phyloP scores from a whole-genome alignment of 1,284 basidiomycete genomes.

The Marasmius tenuissimus region DNA sequence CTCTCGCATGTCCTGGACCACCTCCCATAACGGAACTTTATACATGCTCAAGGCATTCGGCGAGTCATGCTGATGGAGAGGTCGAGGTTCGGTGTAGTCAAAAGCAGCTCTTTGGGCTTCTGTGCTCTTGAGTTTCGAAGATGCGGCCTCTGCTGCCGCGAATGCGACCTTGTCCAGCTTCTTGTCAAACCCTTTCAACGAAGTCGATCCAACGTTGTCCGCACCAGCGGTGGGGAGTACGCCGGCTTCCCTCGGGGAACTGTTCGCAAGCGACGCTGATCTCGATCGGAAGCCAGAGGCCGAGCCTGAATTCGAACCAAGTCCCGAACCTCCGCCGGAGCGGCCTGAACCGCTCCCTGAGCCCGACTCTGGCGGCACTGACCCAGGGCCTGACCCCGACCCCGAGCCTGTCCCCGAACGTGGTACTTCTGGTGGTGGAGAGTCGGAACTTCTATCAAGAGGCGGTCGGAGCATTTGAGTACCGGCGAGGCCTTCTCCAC shows the following conservation, averaged over 20 bases:
- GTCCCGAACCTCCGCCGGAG: background rate
- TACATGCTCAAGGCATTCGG: slow-evolving; percentile 62
- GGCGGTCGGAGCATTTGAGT: background rate
- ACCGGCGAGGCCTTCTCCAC: background rate
- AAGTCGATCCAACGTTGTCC: background rate
- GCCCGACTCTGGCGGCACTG: background rate
- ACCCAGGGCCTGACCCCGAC: background rate
- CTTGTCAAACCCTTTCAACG: background rate
- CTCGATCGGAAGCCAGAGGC: slow-evolving; percentile 6
- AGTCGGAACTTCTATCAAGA: background rate
- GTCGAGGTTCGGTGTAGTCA: slow-evolving; percentile 61
- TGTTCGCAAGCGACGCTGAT: background rate
- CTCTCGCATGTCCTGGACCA: slow-evolving; percentile 87
- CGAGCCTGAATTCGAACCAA: slow-evolving; percentile 1
- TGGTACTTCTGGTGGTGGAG: background rate
- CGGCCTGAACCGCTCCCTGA: background rate
- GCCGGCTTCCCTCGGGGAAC: background rate
- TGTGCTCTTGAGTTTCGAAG: background rate
- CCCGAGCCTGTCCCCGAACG: background rate
- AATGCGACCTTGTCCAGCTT: slow-evolving; percentile 2
- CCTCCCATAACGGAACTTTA: slow-evolving; percentile 71
- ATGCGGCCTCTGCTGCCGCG: background rate
- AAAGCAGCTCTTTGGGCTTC: slow-evolving; percentile 22
- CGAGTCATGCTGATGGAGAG: slow-evolving; percentile 51
- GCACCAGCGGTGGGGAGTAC: slow-evolving; percentile 4